Conservation (phyloP, 192 early-diverging fungal species). For the Glomus cerebriforme region DNA sequence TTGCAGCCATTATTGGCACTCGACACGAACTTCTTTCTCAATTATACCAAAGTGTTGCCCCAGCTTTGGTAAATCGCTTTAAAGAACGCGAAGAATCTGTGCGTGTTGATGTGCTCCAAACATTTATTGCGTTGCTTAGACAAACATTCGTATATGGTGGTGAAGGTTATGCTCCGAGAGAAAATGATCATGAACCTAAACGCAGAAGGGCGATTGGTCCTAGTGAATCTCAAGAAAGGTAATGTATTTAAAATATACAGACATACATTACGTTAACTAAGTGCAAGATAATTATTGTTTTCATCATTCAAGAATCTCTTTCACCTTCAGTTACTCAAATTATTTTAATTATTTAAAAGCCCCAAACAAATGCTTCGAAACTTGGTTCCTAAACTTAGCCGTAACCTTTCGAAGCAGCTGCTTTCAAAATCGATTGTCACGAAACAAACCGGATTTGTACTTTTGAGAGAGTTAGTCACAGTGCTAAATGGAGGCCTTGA, state of each 20-base stretch:
- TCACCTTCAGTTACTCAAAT: too few relatives aligned
- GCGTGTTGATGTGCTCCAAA: slow-evolving; percentile 72
- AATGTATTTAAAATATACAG: neutral
- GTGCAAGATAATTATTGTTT: too few relatives aligned
- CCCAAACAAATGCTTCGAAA: slow-evolving; percentile 59
- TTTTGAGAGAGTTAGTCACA: slow-evolving; percentile 69
- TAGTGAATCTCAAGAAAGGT: slow-evolving; percentile 53
- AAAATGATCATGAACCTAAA: slow-evolving; percentile 50
- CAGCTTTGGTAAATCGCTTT: slow-evolving; percentile 73
- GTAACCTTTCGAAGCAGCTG: slow-evolving; percentile 70
- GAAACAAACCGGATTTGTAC: slow-evolving; percentile 70
- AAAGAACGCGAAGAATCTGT: slow-evolving; percentile 88
- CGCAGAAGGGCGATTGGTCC: slow-evolving; percentile 42
- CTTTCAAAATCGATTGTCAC: slow-evolving; percentile 71
- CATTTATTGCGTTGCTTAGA: slow-evolving; percentile 67
- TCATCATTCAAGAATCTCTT: too few relatives aligned
- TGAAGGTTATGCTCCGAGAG: slow-evolving; percentile 44
- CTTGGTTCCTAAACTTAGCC: slow-evolving; percentile 67
- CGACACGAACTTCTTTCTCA: slow-evolving; percentile 66
- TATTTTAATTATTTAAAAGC: slow-evolving; percentile 28
- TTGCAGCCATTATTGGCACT: slow-evolving; percentile 70
- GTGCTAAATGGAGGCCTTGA: slow-evolving; percentile 78
- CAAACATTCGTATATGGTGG: slow-evolving; percentile 57
- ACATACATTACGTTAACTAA: too few relatives aligned
- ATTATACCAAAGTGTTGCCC: slow-evolving; percentile 69